Evolutionary conservation across 768 basidiomycete species (phyloP).

Genomic region (Serendipita sp.): DNA sequence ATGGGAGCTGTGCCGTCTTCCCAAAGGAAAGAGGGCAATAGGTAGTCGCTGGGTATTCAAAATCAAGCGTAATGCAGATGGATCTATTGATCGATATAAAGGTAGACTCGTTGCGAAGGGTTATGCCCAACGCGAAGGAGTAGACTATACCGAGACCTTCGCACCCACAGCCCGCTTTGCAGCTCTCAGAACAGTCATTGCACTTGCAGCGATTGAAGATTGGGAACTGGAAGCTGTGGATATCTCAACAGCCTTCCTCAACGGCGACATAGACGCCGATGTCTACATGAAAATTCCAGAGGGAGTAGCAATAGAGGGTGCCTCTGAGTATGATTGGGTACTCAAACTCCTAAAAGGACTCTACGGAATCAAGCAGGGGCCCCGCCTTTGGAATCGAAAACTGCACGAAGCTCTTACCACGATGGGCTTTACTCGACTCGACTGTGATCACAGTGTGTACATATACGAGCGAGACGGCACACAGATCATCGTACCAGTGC

Average conservation of each 20-base stretch:
- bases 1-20: conserved; percentile 13
- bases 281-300: conserved; percentile 17
- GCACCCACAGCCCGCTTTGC: conserved; percentile 14
- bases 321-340: background rate
- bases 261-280: conserved; percentile 14
- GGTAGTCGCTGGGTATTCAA: conserved; percentile 20
- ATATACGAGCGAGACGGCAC: background rate
- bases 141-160: conserved; percentile 20
- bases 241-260: conserved; percentile 7
- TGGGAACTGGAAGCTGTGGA: conserved; percentile 1
- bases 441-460: background rate
- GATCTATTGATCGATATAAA: conserved; percentile 18
- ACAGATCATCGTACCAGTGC: background rate
- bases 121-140: conserved; percentile 19
- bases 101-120: conserved; percentile 23
- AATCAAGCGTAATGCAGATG: conserved; percentile 16
- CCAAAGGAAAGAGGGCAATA: conserved; percentile 15
- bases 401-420: background rate
- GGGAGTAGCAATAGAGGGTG: conserved; percentile 7
- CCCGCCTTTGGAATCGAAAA: background rate
- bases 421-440: background rate
- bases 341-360: conserved; percentile 1
- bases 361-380: background rate
- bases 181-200: conserved; percentile 16
- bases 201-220: conserved; percentile 14